Base-by-base conservation (phyloP, 2,329 filamentous ascomycete species). In the Verticillium dahliae region DNA sequence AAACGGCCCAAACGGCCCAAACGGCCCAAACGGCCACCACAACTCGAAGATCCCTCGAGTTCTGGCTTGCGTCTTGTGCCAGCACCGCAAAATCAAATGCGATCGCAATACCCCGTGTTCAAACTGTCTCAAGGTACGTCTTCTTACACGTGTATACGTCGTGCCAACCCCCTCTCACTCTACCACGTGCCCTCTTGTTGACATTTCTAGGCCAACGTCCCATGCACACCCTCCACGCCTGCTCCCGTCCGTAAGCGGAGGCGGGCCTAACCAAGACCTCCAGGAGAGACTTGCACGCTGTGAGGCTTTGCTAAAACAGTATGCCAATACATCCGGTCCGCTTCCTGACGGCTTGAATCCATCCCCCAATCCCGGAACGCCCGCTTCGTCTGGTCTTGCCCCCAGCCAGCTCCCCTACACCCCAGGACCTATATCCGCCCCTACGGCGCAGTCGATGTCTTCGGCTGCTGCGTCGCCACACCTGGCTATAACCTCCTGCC, bases 81-180 rank as follows among this genome's bases (percentile, higher is more conserved):
- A 86, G 69, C 81, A 83, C 68, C 80, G 84, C 67, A 86, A 87
- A 73, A 86, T 86, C 72, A 85, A 85, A 70, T 87, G 84, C 72
- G 83, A 86, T 67, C 79, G 84, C 63, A 80, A 79, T 52, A 84
- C 80, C 50, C 84, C 84, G 4, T 86, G 84, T 67, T 80, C 83
- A 62, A 86, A 86, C 66, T 86, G 84, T 66, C 73, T 82, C 69
- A 86, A 86, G 79, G 84, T 86, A 66, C 22, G 22, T 13, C 13
- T 41, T 56, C 4, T 31, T 31, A n/a, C n/a, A 34, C 11, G 27
- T n/a, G 11, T 31, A 34, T 35, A 31, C 27, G 27, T 31, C 27
- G 27, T 31, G 27, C 27, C 22, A 14, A 4, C 37, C 41, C 54
- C 50, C 6, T 15, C 39, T 60, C 50, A 35, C 39, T 58, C 62